Evolutionary conservation across 2,329 filamentous ascomycete genomes (phyloP), one percentile per base, ranked within the genome.

Genomic region (Fusarium sp.): DNA sequence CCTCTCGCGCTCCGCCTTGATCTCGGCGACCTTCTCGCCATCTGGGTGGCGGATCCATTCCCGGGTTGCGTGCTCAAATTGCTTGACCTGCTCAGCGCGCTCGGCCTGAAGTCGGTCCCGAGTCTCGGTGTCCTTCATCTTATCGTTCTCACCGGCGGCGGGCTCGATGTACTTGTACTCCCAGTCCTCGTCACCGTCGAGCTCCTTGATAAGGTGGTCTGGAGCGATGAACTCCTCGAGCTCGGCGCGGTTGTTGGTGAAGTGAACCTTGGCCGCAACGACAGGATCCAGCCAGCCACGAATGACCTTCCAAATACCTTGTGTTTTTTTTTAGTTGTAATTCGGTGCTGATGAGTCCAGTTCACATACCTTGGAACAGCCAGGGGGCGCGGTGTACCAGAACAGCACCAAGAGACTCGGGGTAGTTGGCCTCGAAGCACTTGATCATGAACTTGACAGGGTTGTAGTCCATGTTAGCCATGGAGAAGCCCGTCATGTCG

Each of bases 401-500:
- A 4, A 98, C 94, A 3, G 93, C 89, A 32, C 96, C 97, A 1
- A 99, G 88, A 57, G 91, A 96, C 83, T 99, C 97, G 1, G 97
- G 97, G 78, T 98, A 99, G 82, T 99, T 98, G 69, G 97, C 97
- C 85, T 99, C 97, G 80, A 99, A 99, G 83, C 95, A 98, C 84
- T 98, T 97, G 83, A 99, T 98, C 93, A 99, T 98, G 85, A 98
- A 99, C 80, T 98, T 99, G 66, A 99, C 94, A 1, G 97, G 96
- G 0, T 94, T 90, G 82, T 98, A 98, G 82, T 99, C 97, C 97
- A 99, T 98, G 84, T 99, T 99, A 17, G 95, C 93, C 85, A 98
- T 88, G 20, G 93, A 94, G 82, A 98, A 98, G 72, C 92, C 91
- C 9, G 94, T 97, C 94, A 99, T 96, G 82, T 99, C 97, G 80